Evolutionary conservation across 257 asterid genomes (phyloP).

Genomic region (Rubia yunnanensis): DNA sequence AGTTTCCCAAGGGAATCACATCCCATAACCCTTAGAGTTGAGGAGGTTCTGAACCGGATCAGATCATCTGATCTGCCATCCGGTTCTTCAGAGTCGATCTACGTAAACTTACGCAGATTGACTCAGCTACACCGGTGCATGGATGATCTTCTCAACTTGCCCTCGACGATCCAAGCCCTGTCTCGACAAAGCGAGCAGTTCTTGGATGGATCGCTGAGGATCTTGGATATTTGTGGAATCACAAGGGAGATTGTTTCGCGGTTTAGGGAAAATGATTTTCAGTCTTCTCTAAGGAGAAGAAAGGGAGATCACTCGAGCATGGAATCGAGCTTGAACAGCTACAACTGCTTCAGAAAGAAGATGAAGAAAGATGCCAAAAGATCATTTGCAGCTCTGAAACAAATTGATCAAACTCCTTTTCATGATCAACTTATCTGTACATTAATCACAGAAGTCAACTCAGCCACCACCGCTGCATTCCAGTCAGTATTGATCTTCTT

Average conservation of each 20-base stretch:
- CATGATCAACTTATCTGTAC: slow-evolving; percentile 10
- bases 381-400: not conserved
- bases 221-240: slow-evolving; percentile 23
- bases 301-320: slow-evolving; percentile 20
- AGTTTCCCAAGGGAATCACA: slow-evolving; percentile 32
- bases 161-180: slow-evolving; percentile 15
- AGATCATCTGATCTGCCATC: slow-evolving; percentile 9
- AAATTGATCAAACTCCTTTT: slow-evolving; percentile 4
- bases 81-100: slow-evolving; percentile 6
- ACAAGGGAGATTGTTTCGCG: slow-evolving; percentile 15
- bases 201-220: slow-evolving; percentile 19
- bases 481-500: slow-evolving; percentile 17
- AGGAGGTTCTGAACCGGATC: slow-evolving; percentile 22
- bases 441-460: slow-evolving; percentile 17
- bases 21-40: slow-evolving; percentile 20
- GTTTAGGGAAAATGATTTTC: slow-evolving; percentile 17
- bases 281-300: slow-evolving; percentile 24
- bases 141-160: slow-evolving; percentile 28
- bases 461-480: slow-evolving; percentile 13
- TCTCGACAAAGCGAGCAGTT: slow-evolving; percentile 16
- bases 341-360: slow-evolving; percentile 14
- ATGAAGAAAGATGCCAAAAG: slow-evolving; percentile 17
- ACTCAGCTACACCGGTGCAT: slow-evolving; percentile 12
- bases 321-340: not conserved
- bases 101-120: slow-evolving; percentile 14